Evolutionary conservation across 371 early-diverging fungal genomes (phyloP).

Genomic region (Capillidium heterosporum): DNA sequence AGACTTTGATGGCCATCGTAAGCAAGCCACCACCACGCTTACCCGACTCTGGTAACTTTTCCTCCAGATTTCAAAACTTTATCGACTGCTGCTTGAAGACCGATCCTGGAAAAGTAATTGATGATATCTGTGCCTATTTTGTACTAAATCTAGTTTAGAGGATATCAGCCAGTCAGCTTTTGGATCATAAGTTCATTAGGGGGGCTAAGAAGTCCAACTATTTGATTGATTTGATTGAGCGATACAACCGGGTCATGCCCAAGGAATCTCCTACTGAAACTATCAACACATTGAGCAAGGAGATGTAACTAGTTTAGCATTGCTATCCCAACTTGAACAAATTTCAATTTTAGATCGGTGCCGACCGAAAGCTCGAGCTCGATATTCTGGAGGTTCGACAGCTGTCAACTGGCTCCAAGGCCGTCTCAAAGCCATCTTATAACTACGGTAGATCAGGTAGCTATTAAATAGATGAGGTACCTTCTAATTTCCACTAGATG

Average conservation of each 20-base stretch:
- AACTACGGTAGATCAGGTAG: no score
- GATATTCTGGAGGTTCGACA: no score
- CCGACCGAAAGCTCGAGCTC: no score
- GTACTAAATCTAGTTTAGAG: conserved; percentile 23
- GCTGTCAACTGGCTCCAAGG: no score
- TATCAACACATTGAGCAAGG: no score
- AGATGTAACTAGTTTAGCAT: no score
- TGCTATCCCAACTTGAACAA: no score
- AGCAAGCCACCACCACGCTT: conserved; percentile 74
- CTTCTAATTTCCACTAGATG: no score
- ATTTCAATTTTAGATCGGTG: no score
- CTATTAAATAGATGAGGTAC: no score
- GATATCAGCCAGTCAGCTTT: conserved; percentile 76
- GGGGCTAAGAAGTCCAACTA: conserved; percentile 58
- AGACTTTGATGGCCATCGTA: conserved; percentile 81
- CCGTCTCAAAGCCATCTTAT: no score
- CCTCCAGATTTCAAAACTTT: conserved; percentile 80
- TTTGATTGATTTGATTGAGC: conserved; percentile 66
- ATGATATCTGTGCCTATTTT: neutral
- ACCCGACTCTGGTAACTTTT: conserved; percentile 37
- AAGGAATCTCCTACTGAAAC: neutral
- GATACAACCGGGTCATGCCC: conserved; percentile 19
- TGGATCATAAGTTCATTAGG: conserved; percentile 78
- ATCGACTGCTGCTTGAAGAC: conserved; percentile 69
- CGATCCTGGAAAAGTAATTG: conserved; percentile 46